Percentiles rank a stretch among this genome's conserved stretches.
Conservation (phyloP, 306 rosid genomes). For the Cicer pinnatifidum region DNA sequence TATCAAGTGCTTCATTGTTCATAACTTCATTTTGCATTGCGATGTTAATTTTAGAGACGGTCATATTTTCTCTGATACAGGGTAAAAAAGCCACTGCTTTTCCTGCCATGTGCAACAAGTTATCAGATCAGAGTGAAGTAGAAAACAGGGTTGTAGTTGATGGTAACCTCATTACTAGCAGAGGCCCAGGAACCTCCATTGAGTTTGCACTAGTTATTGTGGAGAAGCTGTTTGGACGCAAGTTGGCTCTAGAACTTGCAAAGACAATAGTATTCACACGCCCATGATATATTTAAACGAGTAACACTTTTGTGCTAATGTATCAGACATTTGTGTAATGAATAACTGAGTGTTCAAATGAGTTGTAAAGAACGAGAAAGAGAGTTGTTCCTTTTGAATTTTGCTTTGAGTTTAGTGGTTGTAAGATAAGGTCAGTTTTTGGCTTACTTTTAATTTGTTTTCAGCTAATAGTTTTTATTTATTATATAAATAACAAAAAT, state of each 20-base stretch:
- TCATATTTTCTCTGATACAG: conserved; percentile 48
- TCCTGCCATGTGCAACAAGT: conserved; percentile 71
- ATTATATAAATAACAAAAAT: no score
- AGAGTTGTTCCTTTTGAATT: conserved; percentile 11
- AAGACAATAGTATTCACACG: conserved; percentile 54
- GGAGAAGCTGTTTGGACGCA: conserved; percentile 78
- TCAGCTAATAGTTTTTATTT: neutral
- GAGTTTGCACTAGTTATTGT: conserved; percentile 78
- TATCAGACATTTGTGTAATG: conserved; percentile 40
- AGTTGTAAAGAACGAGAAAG: conserved; percentile 15
- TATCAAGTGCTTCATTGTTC: neutral
- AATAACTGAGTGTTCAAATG: conserved; percentile 45
- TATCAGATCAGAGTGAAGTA: conserved; percentile 72
- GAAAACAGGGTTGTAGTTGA: conserved; percentile 85
- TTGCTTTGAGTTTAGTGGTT: neutral
- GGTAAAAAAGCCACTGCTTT: conserved; percentile 82
- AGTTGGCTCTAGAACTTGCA: conserved; percentile 63
- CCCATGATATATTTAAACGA: conserved; percentile 45
- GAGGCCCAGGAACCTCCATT: conserved; percentile 85
- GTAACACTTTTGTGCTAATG: conserved; percentile 19
- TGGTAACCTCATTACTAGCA: conserved; percentile 84
- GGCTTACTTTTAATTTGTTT: conserved; percentile 8
- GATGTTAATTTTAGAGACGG: conserved; percentile 13
- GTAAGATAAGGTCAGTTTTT: neutral
- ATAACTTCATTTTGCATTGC: conserved; percentile 7